Evolutionary conservation across 1,139 yeast species (phyloP).

Genomic region (Debaryomycetaceae sp.): DNA sequence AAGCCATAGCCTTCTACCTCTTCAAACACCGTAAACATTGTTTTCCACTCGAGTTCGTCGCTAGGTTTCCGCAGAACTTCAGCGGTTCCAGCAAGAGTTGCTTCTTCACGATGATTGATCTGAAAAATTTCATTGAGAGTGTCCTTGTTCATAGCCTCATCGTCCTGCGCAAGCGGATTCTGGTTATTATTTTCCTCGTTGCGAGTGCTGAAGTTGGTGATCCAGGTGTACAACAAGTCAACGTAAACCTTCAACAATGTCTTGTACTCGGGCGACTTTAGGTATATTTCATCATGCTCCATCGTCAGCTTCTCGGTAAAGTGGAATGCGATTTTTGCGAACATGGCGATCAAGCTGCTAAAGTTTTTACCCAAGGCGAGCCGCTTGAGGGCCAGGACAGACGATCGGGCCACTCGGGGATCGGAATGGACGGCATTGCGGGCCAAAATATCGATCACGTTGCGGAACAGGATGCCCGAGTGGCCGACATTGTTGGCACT

Average conservation of each 20-base stretch:
- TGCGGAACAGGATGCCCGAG: constrained; percentile 43
- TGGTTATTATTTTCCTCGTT: constrained; percentile 10
- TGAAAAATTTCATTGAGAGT: constrained; percentile 35
- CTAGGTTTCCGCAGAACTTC: constrained; percentile 24
- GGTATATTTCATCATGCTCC: constrained; percentile 40
- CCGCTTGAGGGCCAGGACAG: constrained; percentile 51
- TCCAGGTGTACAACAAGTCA: constrained; percentile 74
- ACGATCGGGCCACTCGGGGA: constrained; percentile 47
- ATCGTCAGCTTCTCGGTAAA: constrained; percentile 56
- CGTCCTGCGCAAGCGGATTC: constrained; percentile 25
- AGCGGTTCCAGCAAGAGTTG: constrained; percentile 12
- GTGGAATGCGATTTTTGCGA: constrained; percentile 72
- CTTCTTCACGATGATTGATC: constrained; percentile 28
- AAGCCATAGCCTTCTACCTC: constrained; percentile 95
- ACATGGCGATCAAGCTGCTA: constrained; percentile 56
- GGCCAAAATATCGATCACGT: constrained; percentile 62
- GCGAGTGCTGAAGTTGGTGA: constrained; percentile 40
- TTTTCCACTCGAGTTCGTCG: constrained; percentile 70
- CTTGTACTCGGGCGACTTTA: constrained; percentile 49
- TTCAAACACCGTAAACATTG: constrained; percentile 73
- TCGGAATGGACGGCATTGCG: constrained; percentile 67
- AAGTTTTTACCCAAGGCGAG: constrained; percentile 67
- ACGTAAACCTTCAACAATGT: constrained; percentile 59
- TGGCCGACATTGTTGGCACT: constrained; percentile 19
- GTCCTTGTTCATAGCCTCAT: constrained; percentile 29